Percentiles rank a stretch among this genome's conserved stretches.
Conservation (phyloP, 1,284 basidiomycete species). For the Takashimella tepidaria region DNA sequence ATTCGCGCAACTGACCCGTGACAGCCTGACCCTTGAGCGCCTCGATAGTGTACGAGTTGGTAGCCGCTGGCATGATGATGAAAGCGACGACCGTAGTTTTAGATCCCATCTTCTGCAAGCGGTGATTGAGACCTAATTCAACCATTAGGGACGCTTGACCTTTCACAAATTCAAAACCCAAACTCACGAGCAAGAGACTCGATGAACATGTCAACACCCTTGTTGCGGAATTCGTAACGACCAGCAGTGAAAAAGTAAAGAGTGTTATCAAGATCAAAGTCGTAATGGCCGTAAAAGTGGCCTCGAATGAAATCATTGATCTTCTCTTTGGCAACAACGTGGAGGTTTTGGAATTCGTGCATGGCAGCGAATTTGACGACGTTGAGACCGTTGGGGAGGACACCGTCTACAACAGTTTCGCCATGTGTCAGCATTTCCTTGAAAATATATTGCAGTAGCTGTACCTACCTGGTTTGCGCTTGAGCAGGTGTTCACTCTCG, state of each 20-base stretch:
- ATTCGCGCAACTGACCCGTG: conserved; percentile 91
- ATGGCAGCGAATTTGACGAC: conserved; percentile 94
- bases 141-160: background rate
- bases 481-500: conserved; percentile 91
- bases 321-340: conserved; percentile 86
- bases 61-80: conserved; percentile 96
- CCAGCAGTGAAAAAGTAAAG: conserved; percentile 99
- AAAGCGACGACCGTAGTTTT: conserved; percentile 90
- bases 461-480: conserved; percentile 88
- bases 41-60: conserved; percentile 94
- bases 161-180: background rate
- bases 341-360: conserved; percentile 96
- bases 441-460: background rate
- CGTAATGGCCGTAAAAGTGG: conserved; percentile 96
- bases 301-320: conserved; percentile 97
- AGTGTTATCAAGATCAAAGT: conserved; percentile 93
- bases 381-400: conserved; percentile 96
- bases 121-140: conserved; percentile 69
- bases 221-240: conserved; percentile 97
- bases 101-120: conserved; percentile 72
- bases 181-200: conserved; percentile 77
- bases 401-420: conserved; percentile 68
- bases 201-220: conserved; percentile 99
- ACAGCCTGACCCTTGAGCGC: conserved; percentile 97
- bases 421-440: too few species aligned